Conservation (phyloP, 2,329 filamentous ascomycete genomes). For the Claviceps purpurea region DNA sequence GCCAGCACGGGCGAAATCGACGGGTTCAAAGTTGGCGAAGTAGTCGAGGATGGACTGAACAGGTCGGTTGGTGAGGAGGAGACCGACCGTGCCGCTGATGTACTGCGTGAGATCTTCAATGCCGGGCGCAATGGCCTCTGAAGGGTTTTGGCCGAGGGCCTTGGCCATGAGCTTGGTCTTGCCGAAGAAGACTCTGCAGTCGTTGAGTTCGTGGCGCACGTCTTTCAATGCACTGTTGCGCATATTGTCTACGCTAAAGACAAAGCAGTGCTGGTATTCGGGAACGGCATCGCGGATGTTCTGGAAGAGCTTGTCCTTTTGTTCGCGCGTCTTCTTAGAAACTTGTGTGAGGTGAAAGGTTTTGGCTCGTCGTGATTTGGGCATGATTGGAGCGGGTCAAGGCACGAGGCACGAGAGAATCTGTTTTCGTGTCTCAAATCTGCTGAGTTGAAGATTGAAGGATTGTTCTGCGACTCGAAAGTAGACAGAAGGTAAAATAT, state of each 20-base stretch:
- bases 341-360: slow-evolving; percentile 85
- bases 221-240: slow-evolving; percentile 93
- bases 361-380: slow-evolving; percentile 87
- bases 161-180: slow-evolving; percentile 99
- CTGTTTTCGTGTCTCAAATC: background rate
- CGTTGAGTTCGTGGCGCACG: slow-evolving; percentile 69
- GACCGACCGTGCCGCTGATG: slow-evolving; percentile 71
- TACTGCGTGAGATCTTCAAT: slow-evolving; percentile 55
- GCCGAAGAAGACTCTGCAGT: slow-evolving; percentile 80
- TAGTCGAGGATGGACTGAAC: slow-evolving; percentile 54
- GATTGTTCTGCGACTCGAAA: background rate
- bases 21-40: slow-evolving; percentile 58
- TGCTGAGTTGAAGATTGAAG: background rate
- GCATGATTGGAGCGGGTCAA: slow-evolving; percentile 48
- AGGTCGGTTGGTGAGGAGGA: slow-evolving; percentile 76
- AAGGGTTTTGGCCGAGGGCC: slow-evolving; percentile 67
- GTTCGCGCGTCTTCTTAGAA: slow-evolving; percentile 82
- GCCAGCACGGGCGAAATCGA: slow-evolving; percentile 87
- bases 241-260: slow-evolving; percentile 94
- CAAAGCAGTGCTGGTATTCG: slow-evolving; percentile 80
- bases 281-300: slow-evolving; percentile 77
- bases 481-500: background rate
- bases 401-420: slow-evolving; percentile 7
- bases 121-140: slow-evolving; percentile 69
- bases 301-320: slow-evolving; percentile 78